Percentiles rank a stretch among this genome's conserved stretches.
phyloP scores from a whole-genome alignment of 2,329 filamentous ascomycete species.

The Hypocreales sp. region DNA sequence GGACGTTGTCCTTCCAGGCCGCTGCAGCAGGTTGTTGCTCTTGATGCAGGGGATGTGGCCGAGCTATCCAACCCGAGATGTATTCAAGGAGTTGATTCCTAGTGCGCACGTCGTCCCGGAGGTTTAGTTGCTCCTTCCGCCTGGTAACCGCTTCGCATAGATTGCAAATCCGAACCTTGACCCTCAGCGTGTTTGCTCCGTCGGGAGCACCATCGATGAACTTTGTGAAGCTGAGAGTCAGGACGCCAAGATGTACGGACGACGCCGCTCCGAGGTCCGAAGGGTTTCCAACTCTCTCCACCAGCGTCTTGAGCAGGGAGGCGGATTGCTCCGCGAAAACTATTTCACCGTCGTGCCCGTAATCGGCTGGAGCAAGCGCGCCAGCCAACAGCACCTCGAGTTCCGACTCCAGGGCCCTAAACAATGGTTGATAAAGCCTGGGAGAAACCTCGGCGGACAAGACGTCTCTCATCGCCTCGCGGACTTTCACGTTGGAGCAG shows the following conservation, averaged over 20 bases:
- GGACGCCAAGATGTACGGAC: constrained; percentile 45
- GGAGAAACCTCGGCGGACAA: constrained; percentile 50
- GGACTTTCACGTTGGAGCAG: constrained; percentile 46
- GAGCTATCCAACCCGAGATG: constrained; percentile 53
- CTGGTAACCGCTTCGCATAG: constrained; percentile 49
- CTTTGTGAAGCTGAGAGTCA: constrained; percentile 51
- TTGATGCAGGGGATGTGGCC: constrained; percentile 34
- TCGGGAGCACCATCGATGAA: constrained; percentile 46
- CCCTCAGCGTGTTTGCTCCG: constrained; percentile 37
- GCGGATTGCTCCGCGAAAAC: constrained; percentile 54
- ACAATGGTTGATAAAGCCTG: constrained; percentile 44
- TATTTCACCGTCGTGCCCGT: constrained; percentile 42
- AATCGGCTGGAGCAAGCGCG: constrained; percentile 32
- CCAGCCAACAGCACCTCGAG: constrained; percentile 47
- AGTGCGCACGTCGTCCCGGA: constrained; percentile 53
- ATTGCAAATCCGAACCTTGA: constrained; percentile 56
- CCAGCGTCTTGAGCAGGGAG: constrained; percentile 44
- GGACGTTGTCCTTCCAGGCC: constrained; percentile 38
- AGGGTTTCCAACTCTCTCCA: constrained; percentile 48
- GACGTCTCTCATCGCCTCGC: constrained; percentile 52
- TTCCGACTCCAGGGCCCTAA: constrained; percentile 49
- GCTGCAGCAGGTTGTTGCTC: constrained; percentile 23
- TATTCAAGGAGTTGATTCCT: constrained; percentile 53
- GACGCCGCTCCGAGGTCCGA: constrained; percentile 46
- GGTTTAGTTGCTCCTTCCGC: constrained; percentile 52